Evolutionary conservation across 345 rosid genomes (phyloP).

Genomic region (Mallotus nudiflorus): DNA sequence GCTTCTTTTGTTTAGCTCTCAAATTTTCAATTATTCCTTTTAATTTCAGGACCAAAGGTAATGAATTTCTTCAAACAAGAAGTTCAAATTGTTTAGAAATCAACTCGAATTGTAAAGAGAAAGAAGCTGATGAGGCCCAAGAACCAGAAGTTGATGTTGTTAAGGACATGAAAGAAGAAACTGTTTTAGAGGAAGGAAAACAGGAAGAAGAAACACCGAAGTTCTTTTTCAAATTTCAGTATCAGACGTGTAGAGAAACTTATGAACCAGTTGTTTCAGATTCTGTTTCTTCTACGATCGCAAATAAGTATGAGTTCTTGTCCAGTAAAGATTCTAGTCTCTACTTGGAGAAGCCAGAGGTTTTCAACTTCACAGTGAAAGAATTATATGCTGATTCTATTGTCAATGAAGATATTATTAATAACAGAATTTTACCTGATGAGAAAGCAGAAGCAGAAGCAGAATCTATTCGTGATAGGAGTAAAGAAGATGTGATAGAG

Average conservation of each 20-base stretch:
- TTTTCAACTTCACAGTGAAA: constrained; percentile 38
- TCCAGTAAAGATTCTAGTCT: constrained; percentile 38
- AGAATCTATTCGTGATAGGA: constrained; percentile 22
- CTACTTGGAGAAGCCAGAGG: constrained; percentile 44
- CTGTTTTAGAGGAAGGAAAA: constrained; percentile 28
- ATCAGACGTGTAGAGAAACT: constrained; percentile 40
- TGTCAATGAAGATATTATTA: constrained; percentile 6
- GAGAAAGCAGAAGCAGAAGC: constrained; percentile 12
- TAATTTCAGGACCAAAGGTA: constrained; percentile 32
- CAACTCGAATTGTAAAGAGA: constrained; percentile 12
- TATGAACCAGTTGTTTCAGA: constrained; percentile 19
- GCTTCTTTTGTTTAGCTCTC: not conserved
- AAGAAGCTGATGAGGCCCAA: no score
- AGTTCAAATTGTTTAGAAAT: no score
- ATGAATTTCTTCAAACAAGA: constrained; percentile 20
- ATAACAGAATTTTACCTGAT: constrained; percentile 5
- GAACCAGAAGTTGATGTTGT: not conserved
- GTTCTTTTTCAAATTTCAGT: constrained; percentile 66
- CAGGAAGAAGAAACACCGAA: constrained; percentile 41
- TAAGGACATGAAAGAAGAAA: constrained; percentile 15
- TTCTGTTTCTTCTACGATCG: constrained; percentile 28
- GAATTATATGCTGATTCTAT: constrained; percentile 32
- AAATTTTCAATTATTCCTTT: not conserved
- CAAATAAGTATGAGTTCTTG: constrained; percentile 42
- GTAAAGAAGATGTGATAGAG: constrained; percentile 18